phyloP scores from a whole-genome alignment of 495 filamentous ascomycete genomes.

The Sabuloglossum arenarium region DNA sequence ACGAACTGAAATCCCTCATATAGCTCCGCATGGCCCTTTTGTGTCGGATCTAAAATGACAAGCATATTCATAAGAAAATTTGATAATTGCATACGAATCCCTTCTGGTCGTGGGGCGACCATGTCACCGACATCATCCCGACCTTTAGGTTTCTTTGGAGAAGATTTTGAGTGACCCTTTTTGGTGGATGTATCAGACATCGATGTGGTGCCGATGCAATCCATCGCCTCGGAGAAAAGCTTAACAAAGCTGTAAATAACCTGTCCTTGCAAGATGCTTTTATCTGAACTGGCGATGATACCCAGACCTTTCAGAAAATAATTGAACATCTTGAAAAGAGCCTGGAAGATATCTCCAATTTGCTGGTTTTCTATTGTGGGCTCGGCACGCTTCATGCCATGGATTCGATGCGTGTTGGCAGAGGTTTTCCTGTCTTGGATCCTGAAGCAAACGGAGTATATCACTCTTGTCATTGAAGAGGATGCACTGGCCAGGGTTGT shows the following conservation, averaged over 20 bases:
- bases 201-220: background rate
- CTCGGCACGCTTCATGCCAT: background rate
- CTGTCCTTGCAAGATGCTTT: background rate
- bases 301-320: background rate
- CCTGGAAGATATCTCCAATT: background rate
- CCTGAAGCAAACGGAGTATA: background rate
- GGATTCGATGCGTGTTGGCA: background rate
- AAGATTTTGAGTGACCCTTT: background rate
- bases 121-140: background rate
- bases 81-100: background rate
- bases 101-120: background rate
- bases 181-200: background rate
- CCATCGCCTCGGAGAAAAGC: background rate
- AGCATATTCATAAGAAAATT: background rate
- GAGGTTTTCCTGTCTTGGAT: background rate
- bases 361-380: background rate
- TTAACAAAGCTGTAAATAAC: background rate
- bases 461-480: background rate
- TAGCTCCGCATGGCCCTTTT: background rate
- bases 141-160: background rate
- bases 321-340: background rate
- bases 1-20: background rate
- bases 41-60: background rate
- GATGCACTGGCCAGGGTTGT: background rate
- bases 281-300: background rate